A percentile compares a stretch with the other conserved stretches of the same genome.
These are phyloP conservation scores for Penicillium polonicum DNA, from an alignment of 2,329 filamentous ascomycete genomes.

Conservation along the genomic window DNA sequence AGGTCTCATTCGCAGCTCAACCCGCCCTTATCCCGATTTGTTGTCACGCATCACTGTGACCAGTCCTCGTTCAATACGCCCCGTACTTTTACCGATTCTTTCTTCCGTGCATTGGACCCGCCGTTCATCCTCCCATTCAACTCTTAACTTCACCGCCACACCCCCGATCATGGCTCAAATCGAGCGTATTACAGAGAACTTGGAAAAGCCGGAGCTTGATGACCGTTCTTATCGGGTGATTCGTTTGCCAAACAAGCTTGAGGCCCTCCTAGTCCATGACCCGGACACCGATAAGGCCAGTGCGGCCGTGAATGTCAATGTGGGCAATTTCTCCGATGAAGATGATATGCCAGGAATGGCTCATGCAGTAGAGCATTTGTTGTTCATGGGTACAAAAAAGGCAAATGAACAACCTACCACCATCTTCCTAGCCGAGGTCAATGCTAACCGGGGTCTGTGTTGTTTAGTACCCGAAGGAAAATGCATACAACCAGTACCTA, in stretches of 20 bases:
- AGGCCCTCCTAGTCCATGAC: conserved; percentile 90
- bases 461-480: conserved; percentile 78
- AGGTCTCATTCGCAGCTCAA: conserved; percentile 22
- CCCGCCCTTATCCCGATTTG: conserved; percentile 14
- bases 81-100: conserved; percentile 6
- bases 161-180: conserved; percentile 35
- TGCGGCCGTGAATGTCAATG: conserved; percentile 91
- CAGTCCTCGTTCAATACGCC: conserved; percentile 2
- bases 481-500: conserved; percentile 92
- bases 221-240: conserved; percentile 86
- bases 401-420: conserved; percentile 40
- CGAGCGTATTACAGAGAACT: conserved; percentile 61
- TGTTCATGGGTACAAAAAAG: conserved; percentile 99
- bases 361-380: conserved; percentile 90
- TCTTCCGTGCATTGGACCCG: conserved; percentile 11
- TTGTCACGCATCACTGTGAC: conserved; percentile 9
- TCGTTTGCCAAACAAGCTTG: conserved; percentile 78
- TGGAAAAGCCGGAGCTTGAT: conserved; percentile 83
- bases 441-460: conserved; percentile 4
- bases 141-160: conserved; percentile 20
- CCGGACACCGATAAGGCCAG: conserved; percentile 95
- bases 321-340: conserved; percentile 91
- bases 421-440: not conserved
- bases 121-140: conserved; percentile 22
- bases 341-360: conserved; percentile 91